A percentile compares a stretch with the other conserved stretches of the same genome.
phyloP scores from a whole-genome alignment of 1,139 yeast species.

The Sugiyamaella grinbergsii region DNA sequence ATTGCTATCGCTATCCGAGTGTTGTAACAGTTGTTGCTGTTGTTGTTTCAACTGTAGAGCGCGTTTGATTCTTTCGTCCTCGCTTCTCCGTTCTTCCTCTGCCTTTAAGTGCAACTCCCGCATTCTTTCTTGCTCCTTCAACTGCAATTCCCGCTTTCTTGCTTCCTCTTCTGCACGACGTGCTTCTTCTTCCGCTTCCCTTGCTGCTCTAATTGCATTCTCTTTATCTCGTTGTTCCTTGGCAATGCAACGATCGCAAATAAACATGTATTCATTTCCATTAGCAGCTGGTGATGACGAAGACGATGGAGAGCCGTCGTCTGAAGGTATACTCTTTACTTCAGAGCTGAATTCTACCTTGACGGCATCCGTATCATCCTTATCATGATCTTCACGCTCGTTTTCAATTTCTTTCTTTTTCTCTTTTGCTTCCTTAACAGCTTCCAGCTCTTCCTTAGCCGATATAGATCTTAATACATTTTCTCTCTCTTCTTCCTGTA shows the following conservation, averaged over 20 bases:
- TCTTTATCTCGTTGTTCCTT: constrained; percentile 17
- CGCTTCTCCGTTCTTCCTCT: too few relatives aligned
- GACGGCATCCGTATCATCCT: not conserved
- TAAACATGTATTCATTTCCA: constrained; percentile 6
- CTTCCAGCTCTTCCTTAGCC: constrained; percentile 18
- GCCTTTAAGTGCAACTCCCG: not conserved
- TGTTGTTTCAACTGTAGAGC: too few relatives aligned
- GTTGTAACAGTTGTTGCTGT: too few relatives aligned
- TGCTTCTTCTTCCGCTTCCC: constrained; percentile 11
- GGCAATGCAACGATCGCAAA: constrained; percentile 14
- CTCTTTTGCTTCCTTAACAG: constrained; percentile 20
- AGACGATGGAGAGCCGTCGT: too few relatives aligned
- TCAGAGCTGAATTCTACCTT: too few relatives aligned
- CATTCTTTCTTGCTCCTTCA: not conserved
- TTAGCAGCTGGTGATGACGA: too few relatives aligned
- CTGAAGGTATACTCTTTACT: too few relatives aligned
- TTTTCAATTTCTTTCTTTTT: too few relatives aligned
- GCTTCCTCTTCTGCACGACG: constrained; percentile 5
- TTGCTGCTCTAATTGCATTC: constrained; percentile 15
- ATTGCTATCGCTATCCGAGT: too few relatives aligned
- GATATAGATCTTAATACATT: constrained; percentile 15
- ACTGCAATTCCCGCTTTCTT: not conserved
- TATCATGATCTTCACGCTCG: too few relatives aligned
- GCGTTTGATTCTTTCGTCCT: too few relatives aligned
- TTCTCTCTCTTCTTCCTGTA: constrained; percentile 30